Evolutionary conservation across 495 filamentous ascomycete species (phyloP).

Genomic region (Penicillium parvum): DNA sequence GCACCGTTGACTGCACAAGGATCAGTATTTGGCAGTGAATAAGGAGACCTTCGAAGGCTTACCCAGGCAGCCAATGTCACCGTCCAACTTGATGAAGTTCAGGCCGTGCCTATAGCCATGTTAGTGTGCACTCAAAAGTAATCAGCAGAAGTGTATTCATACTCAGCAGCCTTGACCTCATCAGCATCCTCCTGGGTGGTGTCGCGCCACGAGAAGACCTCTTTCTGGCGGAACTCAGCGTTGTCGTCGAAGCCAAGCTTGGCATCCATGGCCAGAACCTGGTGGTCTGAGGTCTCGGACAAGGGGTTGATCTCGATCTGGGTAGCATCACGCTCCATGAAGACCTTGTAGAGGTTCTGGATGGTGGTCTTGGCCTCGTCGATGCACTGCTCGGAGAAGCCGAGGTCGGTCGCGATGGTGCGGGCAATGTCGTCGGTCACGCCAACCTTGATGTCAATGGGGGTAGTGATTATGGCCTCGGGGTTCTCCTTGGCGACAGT

Average conservation of each 20-base stretch:
- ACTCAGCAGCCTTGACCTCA: conserved; percentile 93
- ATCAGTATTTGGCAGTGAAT: not conserved
- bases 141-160: conserved; percentile 10
- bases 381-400: conserved; percentile 95
- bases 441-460: conserved; percentile 88
- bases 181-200: conserved; percentile 93
- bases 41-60: conserved; percentile 5
- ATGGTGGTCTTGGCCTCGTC: conserved; percentile 91
- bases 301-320: conserved; percentile 99
- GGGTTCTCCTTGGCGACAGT: conserved; percentile 96
- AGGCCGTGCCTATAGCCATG: conserved; percentile 55
- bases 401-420: conserved; percentile 84
- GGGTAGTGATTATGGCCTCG: conserved; percentile 87
- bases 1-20: conserved; percentile 75
- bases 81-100: conserved; percentile 99
- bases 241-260: conserved; percentile 99
- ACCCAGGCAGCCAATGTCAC: conserved; percentile 93
- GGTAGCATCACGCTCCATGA: conserved; percentile 95
- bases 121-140: conserved; percentile 21
- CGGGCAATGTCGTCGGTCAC: conserved; percentile 93
- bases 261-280: conserved; percentile 98
- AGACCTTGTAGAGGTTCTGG: conserved; percentile 97
- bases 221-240: conserved; percentile 95
- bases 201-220: conserved; percentile 91
- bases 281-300: conserved; percentile 93